Base-by-base conservation (phyloP, 768 basidiomycete genomes). In the Melanogaster broomeanus region DNA sequence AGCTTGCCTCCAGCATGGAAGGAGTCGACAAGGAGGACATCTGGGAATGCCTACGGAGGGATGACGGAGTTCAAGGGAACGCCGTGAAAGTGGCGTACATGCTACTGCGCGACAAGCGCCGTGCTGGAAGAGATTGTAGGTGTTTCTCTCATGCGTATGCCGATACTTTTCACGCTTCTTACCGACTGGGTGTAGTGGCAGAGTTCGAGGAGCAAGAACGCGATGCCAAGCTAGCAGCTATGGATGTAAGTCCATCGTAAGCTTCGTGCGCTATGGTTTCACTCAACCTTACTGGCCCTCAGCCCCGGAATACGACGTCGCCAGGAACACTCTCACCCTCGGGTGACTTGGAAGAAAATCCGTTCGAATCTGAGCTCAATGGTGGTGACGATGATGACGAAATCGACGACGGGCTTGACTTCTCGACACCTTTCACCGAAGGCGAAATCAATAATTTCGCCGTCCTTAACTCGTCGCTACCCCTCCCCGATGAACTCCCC, bases 51-150 rank as follows among this genome's bases (percentile, higher is more conserved):
- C 70, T 98, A 55, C 80, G 88, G 53, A 74, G 84, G 58, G 87
- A 94, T 46, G 93, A 95, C 56, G 93, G 90, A 0, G 77, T 83
- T 37, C 85, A 87, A 53, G 91, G 94, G 34, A 97, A 98, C 65
- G 87, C 92, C 48, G 88, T 98, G 65, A 95, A 97, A 71, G 94
- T 99, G 7, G 94, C 96, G 0, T 99, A 98, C 70, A 85, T 94
- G 82, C 77, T 99, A 4, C 76, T 97, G 40, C 77, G 93, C 50
- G 96, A 99, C 64, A 94, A 94, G 73, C 77, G 85, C 59, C 75
- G 93, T 34, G 78, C 89, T 47, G 85, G 93, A 6, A 82, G 88
- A 68, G 92, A 93, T 66, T 72, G 94, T 96, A 61, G 78, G 93
- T 78, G 27, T 33, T 12, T 16, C 8, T 5, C n/a, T 45, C 33